phyloP scores from a whole-genome alignment of 2,329 filamentous ascomycete species.

The Parasarocladium wereldwijsianum region DNA sequence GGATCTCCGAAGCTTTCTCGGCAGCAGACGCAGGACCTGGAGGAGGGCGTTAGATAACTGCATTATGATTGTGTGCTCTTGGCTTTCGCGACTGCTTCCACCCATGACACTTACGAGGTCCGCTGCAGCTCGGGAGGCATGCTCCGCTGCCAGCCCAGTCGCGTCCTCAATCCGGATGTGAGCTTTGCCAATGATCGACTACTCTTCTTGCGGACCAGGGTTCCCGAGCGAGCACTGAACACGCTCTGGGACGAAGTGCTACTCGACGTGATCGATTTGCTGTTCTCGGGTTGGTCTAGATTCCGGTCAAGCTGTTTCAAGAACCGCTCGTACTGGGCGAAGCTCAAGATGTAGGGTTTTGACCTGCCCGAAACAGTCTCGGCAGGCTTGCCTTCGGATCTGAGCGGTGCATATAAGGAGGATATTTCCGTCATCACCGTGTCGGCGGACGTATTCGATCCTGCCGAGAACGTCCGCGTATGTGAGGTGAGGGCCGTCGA shows the following conservation, averaged over 20 bases:
- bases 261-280: slow-evolving; percentile 16
- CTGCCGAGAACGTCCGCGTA: slow-evolving; percentile 28
- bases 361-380: slow-evolving; percentile 11
- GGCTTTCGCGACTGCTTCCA: background rate
- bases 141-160: slow-evolving; percentile 27
- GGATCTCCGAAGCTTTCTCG: slow-evolving; percentile 34
- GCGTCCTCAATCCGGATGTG: slow-evolving; percentile 25
- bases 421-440: slow-evolving; percentile 28
- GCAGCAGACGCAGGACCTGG: slow-evolving; percentile 42
- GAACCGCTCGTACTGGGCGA: slow-evolving; percentile 37
- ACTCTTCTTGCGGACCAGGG: slow-evolving; percentile 28
- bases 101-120: slow-evolving; percentile 18
- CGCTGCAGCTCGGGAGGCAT: slow-evolving; percentile 16
- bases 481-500: slow-evolving; percentile 24
- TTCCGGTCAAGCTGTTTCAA: slow-evolving; percentile 28
- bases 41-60: background rate
- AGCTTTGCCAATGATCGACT: too few species aligned
- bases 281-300: slow-evolving; percentile 26
- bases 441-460: slow-evolving; percentile 24
- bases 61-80: background rate
- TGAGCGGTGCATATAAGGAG: slow-evolving; percentile 19
- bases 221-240: slow-evolving; percentile 28
- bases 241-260: slow-evolving; percentile 22
- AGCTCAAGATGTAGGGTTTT: slow-evolving; percentile 25
- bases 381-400: slow-evolving; percentile 6